Conservation (phyloP, 108 stramenopile genomes). For the Discostella stelligeroides region DNA sequence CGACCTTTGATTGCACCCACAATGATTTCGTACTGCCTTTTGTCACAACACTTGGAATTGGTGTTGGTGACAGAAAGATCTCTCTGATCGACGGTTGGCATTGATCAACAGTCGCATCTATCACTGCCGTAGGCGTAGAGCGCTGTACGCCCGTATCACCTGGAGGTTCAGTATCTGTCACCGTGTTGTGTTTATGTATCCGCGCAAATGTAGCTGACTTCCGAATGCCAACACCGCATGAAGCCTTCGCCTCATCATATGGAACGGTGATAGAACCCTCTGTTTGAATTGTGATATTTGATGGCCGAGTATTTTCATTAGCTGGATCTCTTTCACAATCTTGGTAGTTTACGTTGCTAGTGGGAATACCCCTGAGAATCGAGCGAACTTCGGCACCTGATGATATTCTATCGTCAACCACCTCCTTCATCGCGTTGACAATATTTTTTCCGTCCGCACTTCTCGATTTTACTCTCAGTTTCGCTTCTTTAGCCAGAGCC, state of each 20-base stretch:
- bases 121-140: conserved; percentile 23
- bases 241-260: too few relatives aligned
- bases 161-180: too few relatives aligned
- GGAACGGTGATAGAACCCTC: too few relatives aligned
- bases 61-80: not conserved
- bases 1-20: not conserved
- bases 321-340: too few relatives aligned
- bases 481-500: conserved; percentile 33
- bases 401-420: not conserved
- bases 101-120: not conserved
- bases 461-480: conserved; percentile 13
- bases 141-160: too few relatives aligned
- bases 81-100: not conserved
- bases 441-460: conserved; percentile 13
- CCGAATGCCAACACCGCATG: too few relatives aligned
- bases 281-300: too few relatives aligned
- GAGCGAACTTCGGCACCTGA: not conserved
- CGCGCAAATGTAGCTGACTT: too few relatives aligned
- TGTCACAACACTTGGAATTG: not conserved
- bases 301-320: too few relatives aligned
- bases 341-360: too few relatives aligned
- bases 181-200: too few relatives aligned
- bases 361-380: too few relatives aligned
- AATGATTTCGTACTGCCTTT: not conserved
- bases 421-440: not conserved